A percentile compares a stretch with the other conserved stretches of the same genome.
Conservation (phyloP, 257 asterid genomes). For the Solanum neorickii region DNA sequence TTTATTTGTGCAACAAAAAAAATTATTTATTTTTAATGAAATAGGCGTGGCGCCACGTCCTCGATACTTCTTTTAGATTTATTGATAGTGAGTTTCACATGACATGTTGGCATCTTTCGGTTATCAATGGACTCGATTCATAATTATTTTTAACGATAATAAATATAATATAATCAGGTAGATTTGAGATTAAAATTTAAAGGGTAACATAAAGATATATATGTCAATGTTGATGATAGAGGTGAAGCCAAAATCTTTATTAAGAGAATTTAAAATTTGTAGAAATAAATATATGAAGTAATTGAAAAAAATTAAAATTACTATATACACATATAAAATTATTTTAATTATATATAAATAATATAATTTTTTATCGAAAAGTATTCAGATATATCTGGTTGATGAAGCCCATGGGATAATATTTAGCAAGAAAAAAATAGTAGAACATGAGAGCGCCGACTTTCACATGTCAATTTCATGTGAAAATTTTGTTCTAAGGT, state of each 20-base stretch:
- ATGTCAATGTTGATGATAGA: no score
- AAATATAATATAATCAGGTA: background rate
- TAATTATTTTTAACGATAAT: background rate
- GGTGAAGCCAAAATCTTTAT: accelerated
- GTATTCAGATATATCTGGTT: no score
- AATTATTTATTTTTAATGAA: background rate
- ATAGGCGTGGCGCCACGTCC: slow-evolving; percentile 1
- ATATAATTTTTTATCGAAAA: no score
- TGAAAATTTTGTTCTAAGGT: background rate
- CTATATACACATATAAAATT: no score
- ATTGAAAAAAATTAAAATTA: accelerated
- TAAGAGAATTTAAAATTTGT: no score
- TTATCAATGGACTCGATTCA: background rate
- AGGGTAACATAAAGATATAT: no score
- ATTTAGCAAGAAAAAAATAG: background rate
- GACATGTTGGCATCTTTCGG: background rate
- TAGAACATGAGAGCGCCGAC: background rate
- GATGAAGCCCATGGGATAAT: no score
- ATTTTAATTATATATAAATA: no score
- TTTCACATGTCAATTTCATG: background rate
- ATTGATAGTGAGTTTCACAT: background rate
- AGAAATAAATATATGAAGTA: accelerated
- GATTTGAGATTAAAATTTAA: no score
- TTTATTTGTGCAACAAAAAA: background rate
- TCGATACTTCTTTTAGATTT: background rate